Conservation (phyloP, 2,329 filamentous ascomycete genomes). For the Acarospora socialis region DNA sequence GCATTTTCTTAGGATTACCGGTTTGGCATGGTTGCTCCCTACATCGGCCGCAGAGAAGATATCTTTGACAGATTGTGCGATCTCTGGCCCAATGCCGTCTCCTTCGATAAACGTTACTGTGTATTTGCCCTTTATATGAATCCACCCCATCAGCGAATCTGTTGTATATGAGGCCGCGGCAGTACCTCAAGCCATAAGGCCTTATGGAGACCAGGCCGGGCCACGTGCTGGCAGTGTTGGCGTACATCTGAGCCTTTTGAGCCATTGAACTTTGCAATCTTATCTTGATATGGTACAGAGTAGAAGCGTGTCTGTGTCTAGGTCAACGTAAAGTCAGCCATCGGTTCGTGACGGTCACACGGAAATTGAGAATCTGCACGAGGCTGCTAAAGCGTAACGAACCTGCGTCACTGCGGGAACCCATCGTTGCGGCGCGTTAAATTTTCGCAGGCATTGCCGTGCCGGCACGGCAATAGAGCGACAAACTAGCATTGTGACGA, state of each 20-base stretch:
- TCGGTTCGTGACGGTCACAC: conserved; percentile 7
- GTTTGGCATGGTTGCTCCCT: conserved; percentile 20
- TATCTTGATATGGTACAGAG: conserved; percentile 44
- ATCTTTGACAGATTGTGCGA: conserved; percentile 94
- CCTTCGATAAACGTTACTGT: conserved; percentile 95
- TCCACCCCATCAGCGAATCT: conserved; percentile 13
- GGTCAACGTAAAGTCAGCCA: conserved; percentile 8
- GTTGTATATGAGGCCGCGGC: conserved; percentile 10
- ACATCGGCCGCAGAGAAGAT: conserved; percentile 95
- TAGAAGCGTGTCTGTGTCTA: conserved; percentile 38
- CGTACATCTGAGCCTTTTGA: conserved; percentile 76
- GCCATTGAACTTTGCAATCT: conserved; percentile 87
- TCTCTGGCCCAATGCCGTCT: conserved; percentile 97
- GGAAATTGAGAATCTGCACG: background rate
- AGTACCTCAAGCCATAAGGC: conserved; percentile 13
- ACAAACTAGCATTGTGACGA: conserved; percentile 63
- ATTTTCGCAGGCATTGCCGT: conserved; percentile 64
- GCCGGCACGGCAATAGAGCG: conserved; percentile 63
- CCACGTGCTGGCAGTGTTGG: conserved; percentile 17
- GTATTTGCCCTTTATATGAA: conserved; percentile 67
- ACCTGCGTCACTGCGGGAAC: conserved; percentile 43
- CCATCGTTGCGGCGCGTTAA: conserved; percentile 34
- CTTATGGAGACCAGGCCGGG: conserved; percentile 2
- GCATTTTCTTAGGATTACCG: conserved; percentile 11
- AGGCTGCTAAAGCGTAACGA: conserved; percentile 20